Evolutionary conservation across 2,329 filamentous ascomycete genomes (phyloP).

Genomic region (Pseudocercospora crystallina): DNA sequence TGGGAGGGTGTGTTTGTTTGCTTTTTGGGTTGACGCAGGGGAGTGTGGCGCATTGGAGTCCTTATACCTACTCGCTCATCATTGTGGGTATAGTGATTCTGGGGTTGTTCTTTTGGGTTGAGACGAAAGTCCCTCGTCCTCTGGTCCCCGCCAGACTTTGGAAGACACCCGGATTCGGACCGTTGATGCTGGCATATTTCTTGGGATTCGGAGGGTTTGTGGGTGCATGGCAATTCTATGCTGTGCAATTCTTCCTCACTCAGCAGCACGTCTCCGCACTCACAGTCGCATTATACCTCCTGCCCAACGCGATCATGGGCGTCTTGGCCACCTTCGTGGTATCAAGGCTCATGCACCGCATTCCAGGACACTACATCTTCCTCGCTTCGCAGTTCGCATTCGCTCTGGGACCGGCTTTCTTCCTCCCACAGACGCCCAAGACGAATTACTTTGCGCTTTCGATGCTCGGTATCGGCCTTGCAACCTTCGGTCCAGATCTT

Average conservation of each 20-base stretch:
- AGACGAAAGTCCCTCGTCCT: constrained; percentile 34
- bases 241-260: constrained; percentile 41
- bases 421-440: constrained; percentile 41
- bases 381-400: constrained; percentile 43
- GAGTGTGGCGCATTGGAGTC: constrained; percentile 36
- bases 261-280: constrained; percentile 43
- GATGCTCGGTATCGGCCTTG: constrained; percentile 46
- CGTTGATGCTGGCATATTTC: constrained; percentile 46
- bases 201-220: constrained; percentile 39
- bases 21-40: constrained; percentile 41
- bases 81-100: constrained; percentile 35
- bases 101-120: constrained; percentile 34
- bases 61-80: constrained; percentile 39
- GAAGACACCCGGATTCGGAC: constrained; percentile 45
- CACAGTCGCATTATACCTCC: constrained; percentile 45
- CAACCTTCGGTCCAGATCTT: constrained; percentile 50
- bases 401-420: constrained; percentile 42
- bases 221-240: constrained; percentile 37
- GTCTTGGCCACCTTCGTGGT: constrained; percentile 50
- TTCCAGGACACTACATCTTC: constrained; percentile 50
- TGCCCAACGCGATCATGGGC: constrained; percentile 48
- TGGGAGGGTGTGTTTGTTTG: constrained; percentile 34
- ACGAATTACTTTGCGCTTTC: constrained; percentile 49
- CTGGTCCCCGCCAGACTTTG: constrained; percentile 41
- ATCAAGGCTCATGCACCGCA: constrained; percentile 46